Evolutionary conservation across 192 early-diverging fungal species (phyloP), one percentile per base, ranked within the genome.

Genomic region (Coemansia sp.): DNA sequence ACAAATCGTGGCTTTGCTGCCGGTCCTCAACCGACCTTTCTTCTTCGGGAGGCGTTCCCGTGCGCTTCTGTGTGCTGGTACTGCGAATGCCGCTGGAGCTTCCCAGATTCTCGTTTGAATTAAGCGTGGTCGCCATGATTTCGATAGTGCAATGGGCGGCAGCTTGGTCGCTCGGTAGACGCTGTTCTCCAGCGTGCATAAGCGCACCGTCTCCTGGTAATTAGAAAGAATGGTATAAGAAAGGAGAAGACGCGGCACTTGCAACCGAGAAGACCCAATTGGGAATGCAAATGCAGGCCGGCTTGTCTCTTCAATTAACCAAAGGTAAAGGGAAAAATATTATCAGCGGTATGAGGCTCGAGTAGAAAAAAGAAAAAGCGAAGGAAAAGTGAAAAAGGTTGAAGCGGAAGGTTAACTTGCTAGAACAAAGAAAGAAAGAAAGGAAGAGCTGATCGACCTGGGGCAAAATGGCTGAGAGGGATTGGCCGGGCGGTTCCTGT

Each of bases 141-240:
- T 72, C 70, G 50, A 83, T 64, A 51, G 51, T 65, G 63, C 75
- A 83, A 64, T 83, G 75, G 37, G 60, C 13, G 11, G 64, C 49
- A 38, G 41, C 55, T 44, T 65, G 7, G 19, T 39, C 66, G 57
- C 25, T 41, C 16, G 39, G 14, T 38, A 12, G 16, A 10, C 38
- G 44, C 44, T 58, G 56, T 3, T 66, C 63, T 50, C 60, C 64
- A 49, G 48, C 63, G 66, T 69, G 55, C 78, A 80, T 80, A 63
- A 49, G 63, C 75, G 13, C 56, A 14, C 38, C 25, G 22, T 10
- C 51, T 54, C 51, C 7, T 25, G 11, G 14, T 45, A 42, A 19
- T 22, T 7, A 17, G 38, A 54, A 50, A 5, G 16, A 20, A 19
- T 42, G 46, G 46, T 42, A 6, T 42, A 17, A 8, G 44, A 44